Evolutionary conservation across 148 eudicot genomes (phyloP), one percentile per base, ranked within the genome.

Genomic region (Selenicereus undatus): DNA sequence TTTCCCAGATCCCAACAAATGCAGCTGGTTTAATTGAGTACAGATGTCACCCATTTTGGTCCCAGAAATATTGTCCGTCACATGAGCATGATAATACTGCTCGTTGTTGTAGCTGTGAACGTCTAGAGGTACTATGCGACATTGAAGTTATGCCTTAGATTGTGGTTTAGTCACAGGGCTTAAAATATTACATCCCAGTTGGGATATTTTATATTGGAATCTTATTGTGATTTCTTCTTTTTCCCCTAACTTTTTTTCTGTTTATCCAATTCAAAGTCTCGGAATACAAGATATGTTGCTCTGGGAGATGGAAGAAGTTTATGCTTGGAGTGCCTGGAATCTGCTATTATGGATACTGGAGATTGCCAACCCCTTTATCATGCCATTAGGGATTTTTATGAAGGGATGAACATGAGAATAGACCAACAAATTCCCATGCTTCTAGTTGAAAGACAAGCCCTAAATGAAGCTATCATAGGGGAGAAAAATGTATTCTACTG

Each of bases 321-420:
- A 83, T 97, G 99, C 88, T 85, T 91, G 71, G 98, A 94, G 88
- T 97, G 99, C 87, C 90, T 94, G 91, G 99, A 97, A 86, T 97
- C 98, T 11, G 90, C 99, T 16, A 90, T 97, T 52, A 97, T 91
- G 98, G 99, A 97, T 77, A 94, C 95, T 0, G 98, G 98, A 52
- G 99, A 97, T 74, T 97, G 99, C 64, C 99, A 97, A 78, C 97
- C 99, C 32, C 91, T 97, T 56, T 97, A 94, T 86, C 98, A 92
- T 85, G 84, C 95, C 68, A 94, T 97, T 71, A 89, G 99, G 81
- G 99, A 97, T 75, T 97, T 85, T 81, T 97, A 92, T 75, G 99
- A 97, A 91, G 98, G 98, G 83, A 88, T 97, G 99, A 85, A 92
- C 84, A 97, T 97, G 99, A 97, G 88, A 81, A 85, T 97, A 64